Conservation (phyloP, 805 yeast genomes). For the Saccharomycopsis guyanensis region DNA sequence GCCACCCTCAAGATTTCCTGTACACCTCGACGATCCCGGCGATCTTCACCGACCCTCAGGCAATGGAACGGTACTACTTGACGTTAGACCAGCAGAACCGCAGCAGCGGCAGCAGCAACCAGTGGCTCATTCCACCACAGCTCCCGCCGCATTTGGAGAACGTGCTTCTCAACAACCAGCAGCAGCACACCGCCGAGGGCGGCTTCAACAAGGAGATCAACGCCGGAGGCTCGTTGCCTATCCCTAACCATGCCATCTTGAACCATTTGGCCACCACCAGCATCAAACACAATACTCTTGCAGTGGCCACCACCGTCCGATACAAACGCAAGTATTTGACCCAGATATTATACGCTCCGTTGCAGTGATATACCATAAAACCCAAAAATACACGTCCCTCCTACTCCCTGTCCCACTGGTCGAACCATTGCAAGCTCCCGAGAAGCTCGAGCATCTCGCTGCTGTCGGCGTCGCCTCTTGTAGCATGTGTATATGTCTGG, state of each 20-base stretch:
- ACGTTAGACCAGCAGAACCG: slow-evolving; percentile 68
- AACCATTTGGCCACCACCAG: slow-evolving; percentile 95
- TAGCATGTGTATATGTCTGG: neutral
- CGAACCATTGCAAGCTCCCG: slow-evolving; percentile 47
- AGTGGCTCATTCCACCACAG: slow-evolving; percentile 83
- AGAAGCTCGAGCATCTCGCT: slow-evolving; percentile 24
- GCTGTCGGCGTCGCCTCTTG: neutral
- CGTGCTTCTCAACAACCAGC: slow-evolving; percentile 63
- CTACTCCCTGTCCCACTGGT: slow-evolving; percentile 33
- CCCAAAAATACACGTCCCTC: neutral
- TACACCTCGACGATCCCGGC: slow-evolving; percentile 72
- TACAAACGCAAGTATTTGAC: slow-evolving; percentile 86
- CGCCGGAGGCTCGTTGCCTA: slow-evolving; percentile 32
- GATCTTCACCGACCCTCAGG: slow-evolving; percentile 76
- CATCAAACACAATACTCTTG: slow-evolving; percentile 86
- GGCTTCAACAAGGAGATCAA: slow-evolving; percentile 20
- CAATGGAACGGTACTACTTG: slow-evolving; percentile 72
- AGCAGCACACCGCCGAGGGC: slow-evolving; percentile 10
- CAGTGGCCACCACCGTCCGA: slow-evolving; percentile 87
- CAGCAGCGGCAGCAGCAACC: slow-evolving; percentile 41
- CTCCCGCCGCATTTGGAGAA: slow-evolving; percentile 94
- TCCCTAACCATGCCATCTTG: slow-evolving; percentile 90
- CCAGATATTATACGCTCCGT: slow-evolving; percentile 85
- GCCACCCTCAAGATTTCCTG: slow-evolving; percentile 24
- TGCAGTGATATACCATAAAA: slow-evolving; percentile 36